phyloP scores from a whole-genome alignment of 371 early-diverging fungal species.

The Vairimorpha ceranae region DNA sequence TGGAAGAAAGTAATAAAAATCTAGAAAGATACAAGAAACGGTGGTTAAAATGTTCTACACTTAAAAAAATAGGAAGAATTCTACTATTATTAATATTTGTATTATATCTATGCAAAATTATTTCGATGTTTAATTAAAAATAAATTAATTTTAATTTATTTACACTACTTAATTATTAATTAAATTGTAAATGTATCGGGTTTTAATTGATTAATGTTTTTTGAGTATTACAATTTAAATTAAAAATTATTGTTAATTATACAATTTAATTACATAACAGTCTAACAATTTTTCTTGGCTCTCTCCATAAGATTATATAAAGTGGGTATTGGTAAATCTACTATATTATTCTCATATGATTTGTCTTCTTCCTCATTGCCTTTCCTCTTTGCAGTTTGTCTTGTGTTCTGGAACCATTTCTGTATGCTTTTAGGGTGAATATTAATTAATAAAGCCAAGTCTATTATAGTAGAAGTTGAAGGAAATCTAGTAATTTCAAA shows the following conservation, averaged over 20 bases:
- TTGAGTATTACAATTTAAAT: too few species aligned
- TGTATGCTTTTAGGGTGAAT: conserved; percentile 46
- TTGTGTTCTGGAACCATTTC: conserved; percentile 55
- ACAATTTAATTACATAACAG: too few species aligned
- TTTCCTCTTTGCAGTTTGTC: conserved; percentile 38
- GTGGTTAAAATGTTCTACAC: background rate
- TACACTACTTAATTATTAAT: too few species aligned
- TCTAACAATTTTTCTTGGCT: too few species aligned
- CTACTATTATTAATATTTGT: too few species aligned
- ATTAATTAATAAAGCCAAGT: conserved; percentile 47
- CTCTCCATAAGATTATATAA: background rate
- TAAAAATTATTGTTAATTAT: too few species aligned
- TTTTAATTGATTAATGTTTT: too few species aligned
- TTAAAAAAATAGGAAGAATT: background rate
- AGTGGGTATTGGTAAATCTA: conserved; percentile 10
- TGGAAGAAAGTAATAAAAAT: background rate
- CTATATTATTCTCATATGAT: background rate
- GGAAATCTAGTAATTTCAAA: conserved; percentile 49
- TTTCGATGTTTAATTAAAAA: too few species aligned
- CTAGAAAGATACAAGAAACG: background rate
- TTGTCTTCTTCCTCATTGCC: background rate
- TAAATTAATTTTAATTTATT: too few species aligned
- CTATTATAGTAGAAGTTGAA: conserved; percentile 19
- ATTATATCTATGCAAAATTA: too few species aligned
- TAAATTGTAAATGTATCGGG: too few species aligned